Evolutionary conservation across 2,329 filamentous ascomycete genomes (phyloP), one percentile per base, ranked within the genome.

Genomic region (Zarea fungicola): DNA sequence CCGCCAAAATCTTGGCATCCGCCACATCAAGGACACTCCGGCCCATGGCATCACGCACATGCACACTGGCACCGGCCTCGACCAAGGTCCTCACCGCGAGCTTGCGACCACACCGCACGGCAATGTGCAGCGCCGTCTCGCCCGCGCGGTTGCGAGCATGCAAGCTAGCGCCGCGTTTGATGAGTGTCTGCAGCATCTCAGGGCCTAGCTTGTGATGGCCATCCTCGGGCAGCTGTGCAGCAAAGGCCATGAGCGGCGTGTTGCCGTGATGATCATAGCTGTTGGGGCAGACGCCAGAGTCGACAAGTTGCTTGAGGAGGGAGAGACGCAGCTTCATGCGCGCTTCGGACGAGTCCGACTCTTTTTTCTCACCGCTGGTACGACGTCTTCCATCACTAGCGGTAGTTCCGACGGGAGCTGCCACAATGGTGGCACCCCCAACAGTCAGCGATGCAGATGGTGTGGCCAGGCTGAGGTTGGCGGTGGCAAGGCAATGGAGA

Each of bases 401-500:
- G 10, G 18, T 7, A 8, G 9, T 18, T 3, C 26, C 19, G 16
- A 7, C 5, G 16, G 34, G 10, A 8, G 34, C 6, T 22, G 34
- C 25, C 3, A 14, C n/a, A n/a, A 21, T 16, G 13, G 25, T 16
- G 6, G 18, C 3, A 31, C 14, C 26, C 43, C 54, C 13, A 21
- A 52, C 41, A 43, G 57, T 23, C 40, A 50, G 1, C 55, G 59
- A 7, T 60, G 14, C 35, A 56, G 26, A 60, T 59, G 28, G 16
- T 42, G 65, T 68, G 4, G 63, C 60, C 26, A 62, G 48, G 54
- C 70, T 70, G 1, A 80, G 61, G n/a, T 71, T 71, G 6, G 73
- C 76, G 51, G 74, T 71, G 3, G 78, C 78, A n/a, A 82, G 71
- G 52, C 76, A 80, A 54, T 82, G 78, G 14, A 82, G 65, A 8